Base-by-base conservation (phyloP, 805 yeast species). In the Yueomyces sp. region DNA sequence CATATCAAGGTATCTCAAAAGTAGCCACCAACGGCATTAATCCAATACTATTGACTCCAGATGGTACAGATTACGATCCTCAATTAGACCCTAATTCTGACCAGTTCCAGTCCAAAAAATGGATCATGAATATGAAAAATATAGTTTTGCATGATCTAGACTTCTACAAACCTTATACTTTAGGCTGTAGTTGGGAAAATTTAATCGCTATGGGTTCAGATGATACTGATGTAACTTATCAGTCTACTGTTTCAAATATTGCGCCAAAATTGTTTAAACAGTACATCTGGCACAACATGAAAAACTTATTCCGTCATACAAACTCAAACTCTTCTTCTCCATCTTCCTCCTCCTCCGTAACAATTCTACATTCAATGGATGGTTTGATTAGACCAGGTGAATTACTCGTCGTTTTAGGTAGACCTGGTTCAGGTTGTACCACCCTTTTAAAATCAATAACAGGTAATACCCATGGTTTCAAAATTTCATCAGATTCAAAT, bases 381-480 rank as follows among this genome's bases (percentile, higher is more conserved):
- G 84, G 79, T 28, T 49, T 72, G 12, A 55, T 74, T 37, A 65
- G 64, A 44, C 81, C 86, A 2, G 86, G 87, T 44, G 79, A 79
- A 48, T 67, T 80, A 40, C 75, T 81, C 4, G 83, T 81, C 44
- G 88, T 82, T 8, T 65, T 82, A 40, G 90, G 92, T 45, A 73
- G 88, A 60, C 90, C 90, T 1, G 90, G 90, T 52, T 70, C 82
- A 36, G 85, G 85, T 38, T 78, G 85, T 52, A 66, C 83, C 5
- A 77, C 84, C 3, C 63, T 77, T 42, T 64, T 78, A 51, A 77
- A 77, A 53, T 65, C 80, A 4, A 60, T 79, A 40, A 69, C 80
- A 38, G 64, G 74, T 32, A 69, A 70, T 40, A 76, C 81, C 2
- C 70, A 74, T 52, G 83, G 81, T 38, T 77, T 72, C 59, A 58